A percentile compares a stretch with the other conserved stretches of the same genome.
Conservation (phyloP, 2,329 filamentous ascomycete species). For the Scleromitrula shiraiana region DNA sequence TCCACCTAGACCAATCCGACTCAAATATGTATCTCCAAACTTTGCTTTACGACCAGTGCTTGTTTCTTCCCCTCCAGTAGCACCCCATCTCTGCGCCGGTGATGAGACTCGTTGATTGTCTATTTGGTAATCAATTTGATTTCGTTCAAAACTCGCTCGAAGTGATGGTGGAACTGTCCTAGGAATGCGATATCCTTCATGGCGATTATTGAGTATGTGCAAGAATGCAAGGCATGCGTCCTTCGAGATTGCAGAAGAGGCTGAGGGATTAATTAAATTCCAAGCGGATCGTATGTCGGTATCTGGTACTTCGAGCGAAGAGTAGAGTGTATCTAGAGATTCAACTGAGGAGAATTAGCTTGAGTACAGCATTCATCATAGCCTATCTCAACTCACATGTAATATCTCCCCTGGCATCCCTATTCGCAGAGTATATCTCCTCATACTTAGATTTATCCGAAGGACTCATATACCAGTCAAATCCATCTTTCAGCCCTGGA, state of each 20-base stretch:
- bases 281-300: constrained; percentile 84
- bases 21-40: constrained; percentile 95
- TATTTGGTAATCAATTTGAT: constrained; percentile 92
- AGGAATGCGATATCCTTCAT: constrained; percentile 91
- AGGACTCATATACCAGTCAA: constrained; percentile 99
- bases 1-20: constrained; percentile 68
- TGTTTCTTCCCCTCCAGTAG: constrained; percentile 70
- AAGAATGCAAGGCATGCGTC: constrained; percentile 91
- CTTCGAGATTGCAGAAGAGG: constrained; percentile 76
- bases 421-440: constrained; percentile 90
- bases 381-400: constrained; percentile 50
- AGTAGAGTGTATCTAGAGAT: constrained; percentile 75
- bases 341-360: constrained; percentile 46
- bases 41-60: constrained; percentile 86
- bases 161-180: constrained; percentile 87
- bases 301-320: constrained; percentile 64
- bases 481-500: constrained; percentile 83
- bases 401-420: constrained; percentile 78
- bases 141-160: constrained; percentile 84
- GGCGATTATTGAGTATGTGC: constrained; percentile 91
- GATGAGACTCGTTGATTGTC: constrained; percentile 60
- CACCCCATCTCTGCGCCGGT: constrained; percentile 68
- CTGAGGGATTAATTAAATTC: constrained; percentile 95
- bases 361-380: background rate
- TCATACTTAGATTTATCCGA: constrained; percentile 89